Evolutionary conservation across 306 rosid species (phyloP).

Genomic region (Sphenostylis stenocarpa): DNA sequence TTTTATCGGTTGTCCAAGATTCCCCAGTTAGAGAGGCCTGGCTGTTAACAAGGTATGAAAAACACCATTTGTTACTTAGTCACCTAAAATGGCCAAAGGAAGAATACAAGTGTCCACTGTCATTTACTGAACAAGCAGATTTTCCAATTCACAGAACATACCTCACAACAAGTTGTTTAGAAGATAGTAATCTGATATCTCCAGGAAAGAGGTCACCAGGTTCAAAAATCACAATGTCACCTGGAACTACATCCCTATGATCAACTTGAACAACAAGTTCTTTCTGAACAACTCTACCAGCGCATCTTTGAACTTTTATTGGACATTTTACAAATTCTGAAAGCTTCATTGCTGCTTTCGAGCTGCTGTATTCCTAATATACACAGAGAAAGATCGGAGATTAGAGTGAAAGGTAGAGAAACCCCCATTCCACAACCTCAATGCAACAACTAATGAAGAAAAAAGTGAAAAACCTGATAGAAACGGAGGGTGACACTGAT

Average conservation of each 20-base stretch:
- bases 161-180: constrained; percentile 88
- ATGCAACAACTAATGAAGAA: background rate
- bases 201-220: constrained; percentile 93
- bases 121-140: constrained; percentile 11
- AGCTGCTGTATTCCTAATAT: constrained; percentile 72
- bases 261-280: constrained; percentile 78
- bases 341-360: constrained; percentile 86
- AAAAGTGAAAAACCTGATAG: constrained; percentile 53
- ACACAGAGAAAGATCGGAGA: background rate
- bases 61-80: constrained; percentile 19
- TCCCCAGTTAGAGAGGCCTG: constrained; percentile 93
- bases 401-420: background rate
- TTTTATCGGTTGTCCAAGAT: constrained; percentile 65
- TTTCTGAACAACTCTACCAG: constrained; percentile 76
- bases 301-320: constrained; percentile 84
- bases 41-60: constrained; percentile 55
- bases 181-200: constrained; percentile 71
- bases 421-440: background rate
- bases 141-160: constrained; percentile 39
- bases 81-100: constrained; percentile 23
- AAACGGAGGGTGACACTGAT: constrained; percentile 77
- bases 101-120: constrained; percentile 16
- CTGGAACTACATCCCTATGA: constrained; percentile 84
- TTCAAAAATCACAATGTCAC: constrained; percentile 85
- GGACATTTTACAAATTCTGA: constrained; percentile 71